Evolutionary conservation across 768 basidiomycete genomes (phyloP).

Genomic region (Lentinula raphanica): DNA sequence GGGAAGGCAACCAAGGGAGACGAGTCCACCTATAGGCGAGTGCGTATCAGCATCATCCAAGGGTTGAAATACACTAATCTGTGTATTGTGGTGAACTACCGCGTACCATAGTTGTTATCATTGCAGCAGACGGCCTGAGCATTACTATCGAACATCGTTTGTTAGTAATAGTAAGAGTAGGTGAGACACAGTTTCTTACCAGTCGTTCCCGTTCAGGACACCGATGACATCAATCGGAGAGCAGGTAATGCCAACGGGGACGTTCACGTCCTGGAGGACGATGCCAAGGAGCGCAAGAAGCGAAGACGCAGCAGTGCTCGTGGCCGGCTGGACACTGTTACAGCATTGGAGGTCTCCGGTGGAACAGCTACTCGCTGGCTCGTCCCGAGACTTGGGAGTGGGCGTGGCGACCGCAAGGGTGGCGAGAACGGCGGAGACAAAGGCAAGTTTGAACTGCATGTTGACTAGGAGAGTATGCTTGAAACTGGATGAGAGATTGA

Average conservation of each 20-base stretch:
- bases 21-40: not conserved
- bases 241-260: conserved; percentile 6
- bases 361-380: conserved; percentile 17
- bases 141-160: not conserved
- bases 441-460: conserved; percentile 7
- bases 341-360: conserved; percentile 27
- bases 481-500: too few relatives aligned
- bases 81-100: too few relatives aligned
- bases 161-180: not conserved
- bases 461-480: too few relatives aligned
- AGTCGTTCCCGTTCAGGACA: not conserved
- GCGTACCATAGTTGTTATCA: conserved; percentile 2
- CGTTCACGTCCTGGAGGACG: conserved; percentile 45
- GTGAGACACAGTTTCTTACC: not conserved
- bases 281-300: conserved; percentile 15
- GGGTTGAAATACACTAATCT: not conserved
- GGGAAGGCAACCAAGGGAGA: conserved; percentile 2
- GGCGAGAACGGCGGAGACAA: conserved; percentile 5
- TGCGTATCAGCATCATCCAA: too few relatives aligned
- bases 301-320: conserved; percentile 4
- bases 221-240: not conserved
- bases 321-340: conserved; percentile 19
- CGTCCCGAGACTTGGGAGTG: conserved; percentile 10
- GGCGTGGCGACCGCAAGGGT: conserved; percentile 16
- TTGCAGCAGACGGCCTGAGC: conserved; percentile 4